Conservation (phyloP, 2,329 filamentous ascomycete species). For the Aspergillus novoparasiticus region DNA sequence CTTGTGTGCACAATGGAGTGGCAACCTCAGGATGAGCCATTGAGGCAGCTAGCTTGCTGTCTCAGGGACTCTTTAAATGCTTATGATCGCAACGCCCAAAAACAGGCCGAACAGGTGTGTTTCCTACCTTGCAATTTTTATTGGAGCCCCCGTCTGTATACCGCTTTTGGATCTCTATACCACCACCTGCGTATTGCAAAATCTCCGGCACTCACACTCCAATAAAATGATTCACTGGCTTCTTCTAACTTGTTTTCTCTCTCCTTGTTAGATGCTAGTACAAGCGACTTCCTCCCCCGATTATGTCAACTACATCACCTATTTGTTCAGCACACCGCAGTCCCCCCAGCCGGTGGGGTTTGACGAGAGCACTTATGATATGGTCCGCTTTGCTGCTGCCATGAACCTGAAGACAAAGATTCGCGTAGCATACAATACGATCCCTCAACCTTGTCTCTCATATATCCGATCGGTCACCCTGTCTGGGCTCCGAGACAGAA, state of each 20-base stretch:
- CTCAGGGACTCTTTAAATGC: slow-evolving; percentile 90
- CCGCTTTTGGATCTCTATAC: slow-evolving; percentile 5
- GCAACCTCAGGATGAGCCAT: slow-evolving; percentile 84
- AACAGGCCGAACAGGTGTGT: slow-evolving; percentile 84
- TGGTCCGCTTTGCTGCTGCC: slow-evolving; percentile 82
- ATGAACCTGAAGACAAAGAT: slow-evolving; percentile 97
- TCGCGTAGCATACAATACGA: slow-evolving; percentile 71
- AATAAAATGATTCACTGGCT: slow-evolving; percentile 20
- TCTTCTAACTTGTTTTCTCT: slow-evolving; percentile 4
- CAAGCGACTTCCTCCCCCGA: slow-evolving; percentile 88
- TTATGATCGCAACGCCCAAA: slow-evolving; percentile 76
- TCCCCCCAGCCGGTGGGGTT: slow-evolving; percentile 57
- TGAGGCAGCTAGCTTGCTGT: slow-evolving; percentile 85
- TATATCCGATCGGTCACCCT: slow-evolving; percentile 81
- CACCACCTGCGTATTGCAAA: background rate
- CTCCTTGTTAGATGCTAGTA: slow-evolving; percentile 74
- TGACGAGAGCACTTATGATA: slow-evolving; percentile 66
- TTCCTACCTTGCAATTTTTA: slow-evolving; percentile 9
- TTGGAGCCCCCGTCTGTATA: slow-evolving; percentile 1
- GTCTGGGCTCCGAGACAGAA: slow-evolving; percentile 77
- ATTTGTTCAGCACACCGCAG: slow-evolving; percentile 75
- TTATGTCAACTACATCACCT: slow-evolving; percentile 96
- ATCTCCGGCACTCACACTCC: background rate
- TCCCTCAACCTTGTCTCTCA: slow-evolving; percentile 70
- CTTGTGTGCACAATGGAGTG: slow-evolving; percentile 68